Percentiles rank a stretch among this genome's conserved stretches.
Conservation (phyloP, 2,329 filamentous ascomycete genomes). For the Thelonectria discophora region DNA sequence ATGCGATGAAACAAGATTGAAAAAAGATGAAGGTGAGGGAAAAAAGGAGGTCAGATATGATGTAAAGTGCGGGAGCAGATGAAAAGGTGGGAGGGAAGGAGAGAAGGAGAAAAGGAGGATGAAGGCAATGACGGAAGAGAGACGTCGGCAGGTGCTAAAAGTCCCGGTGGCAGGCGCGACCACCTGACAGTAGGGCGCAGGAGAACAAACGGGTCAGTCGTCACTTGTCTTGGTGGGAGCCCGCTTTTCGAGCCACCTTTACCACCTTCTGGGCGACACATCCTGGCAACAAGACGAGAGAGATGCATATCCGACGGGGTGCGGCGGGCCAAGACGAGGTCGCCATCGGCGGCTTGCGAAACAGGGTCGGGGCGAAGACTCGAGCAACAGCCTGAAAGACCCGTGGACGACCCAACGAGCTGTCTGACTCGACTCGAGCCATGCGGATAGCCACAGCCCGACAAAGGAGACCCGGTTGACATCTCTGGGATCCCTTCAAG, state of each 20-base stretch:
- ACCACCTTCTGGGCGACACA: not conserved
- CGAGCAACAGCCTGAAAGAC: not conserved
- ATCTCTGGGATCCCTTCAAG: not conserved
- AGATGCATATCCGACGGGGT: not conserved
- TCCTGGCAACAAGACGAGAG: not conserved
- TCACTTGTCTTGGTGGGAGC: slow-evolving; percentile 18
- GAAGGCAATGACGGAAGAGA: slow-evolving; percentile 41
- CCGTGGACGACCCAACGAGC: not conserved
- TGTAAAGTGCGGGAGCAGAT: slow-evolving; percentile 3
- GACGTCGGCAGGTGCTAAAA: slow-evolving; percentile 22
- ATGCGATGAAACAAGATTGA: slow-evolving; percentile 14
- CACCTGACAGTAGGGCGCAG: slow-evolving; percentile 16
- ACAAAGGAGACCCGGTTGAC: not conserved
- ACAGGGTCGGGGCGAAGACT: not conserved
- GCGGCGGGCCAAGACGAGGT: slow-evolving; percentile 7
- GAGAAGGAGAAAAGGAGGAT: slow-evolving; percentile 11
- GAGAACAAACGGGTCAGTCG: slow-evolving; percentile 18
- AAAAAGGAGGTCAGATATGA: slow-evolving; percentile 19
- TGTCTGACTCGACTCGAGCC: not conserved
- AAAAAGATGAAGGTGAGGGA: slow-evolving; percentile 20
- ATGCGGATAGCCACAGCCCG: slow-evolving; percentile 1
- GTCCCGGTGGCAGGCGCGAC: slow-evolving; percentile 5
- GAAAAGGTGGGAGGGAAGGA: not conserved
- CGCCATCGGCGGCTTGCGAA: not conserved
- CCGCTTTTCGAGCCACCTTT: slow-evolving; percentile 9